Conservation (phyloP, 2,329 filamentous ascomycete genomes). For the Coniochaeta ligniaria region DNA sequence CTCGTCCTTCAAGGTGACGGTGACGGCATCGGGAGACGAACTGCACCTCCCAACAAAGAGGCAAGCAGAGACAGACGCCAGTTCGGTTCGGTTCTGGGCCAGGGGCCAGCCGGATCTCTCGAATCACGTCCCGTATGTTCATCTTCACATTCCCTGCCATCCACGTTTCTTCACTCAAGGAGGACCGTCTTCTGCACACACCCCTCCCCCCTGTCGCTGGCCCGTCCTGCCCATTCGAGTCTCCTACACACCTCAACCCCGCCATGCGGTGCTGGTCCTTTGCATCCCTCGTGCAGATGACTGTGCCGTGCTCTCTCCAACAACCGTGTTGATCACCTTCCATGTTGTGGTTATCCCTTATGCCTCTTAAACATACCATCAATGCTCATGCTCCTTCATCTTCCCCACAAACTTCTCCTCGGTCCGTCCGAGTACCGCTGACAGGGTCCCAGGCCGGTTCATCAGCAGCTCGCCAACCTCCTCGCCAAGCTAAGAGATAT, state of each 20-base stretch:
- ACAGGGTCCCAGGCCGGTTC: conserved; percentile 19
- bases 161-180: not conserved
- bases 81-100: not conserved
- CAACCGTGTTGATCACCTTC: conserved; percentile 29
- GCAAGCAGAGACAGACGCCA: not conserved
- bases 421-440: conserved; percentile 31
- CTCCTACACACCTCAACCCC: conserved; percentile 21
- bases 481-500: conserved; percentile 18
- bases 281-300: conserved; percentile 23
- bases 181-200: not conserved
- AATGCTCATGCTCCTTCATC: conserved; percentile 28
- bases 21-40: not conserved
- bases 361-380: conserved; percentile 27
- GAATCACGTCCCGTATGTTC: conserved; percentile 1
- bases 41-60: not conserved
- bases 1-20: not conserved
- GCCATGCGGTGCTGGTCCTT: conserved; percentile 24
- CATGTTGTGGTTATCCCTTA: conserved; percentile 28
- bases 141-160: not conserved
- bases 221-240: not conserved
- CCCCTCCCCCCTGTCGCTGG: not conserved
- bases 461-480: conserved; percentile 13
- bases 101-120: conserved; percentile 1
- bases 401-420: conserved; percentile 26
- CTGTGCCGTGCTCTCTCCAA: conserved; percentile 25